phyloP scores from a whole-genome alignment of 495 filamentous ascomycete genomes.

The Penicillium crystallinum region DNA sequence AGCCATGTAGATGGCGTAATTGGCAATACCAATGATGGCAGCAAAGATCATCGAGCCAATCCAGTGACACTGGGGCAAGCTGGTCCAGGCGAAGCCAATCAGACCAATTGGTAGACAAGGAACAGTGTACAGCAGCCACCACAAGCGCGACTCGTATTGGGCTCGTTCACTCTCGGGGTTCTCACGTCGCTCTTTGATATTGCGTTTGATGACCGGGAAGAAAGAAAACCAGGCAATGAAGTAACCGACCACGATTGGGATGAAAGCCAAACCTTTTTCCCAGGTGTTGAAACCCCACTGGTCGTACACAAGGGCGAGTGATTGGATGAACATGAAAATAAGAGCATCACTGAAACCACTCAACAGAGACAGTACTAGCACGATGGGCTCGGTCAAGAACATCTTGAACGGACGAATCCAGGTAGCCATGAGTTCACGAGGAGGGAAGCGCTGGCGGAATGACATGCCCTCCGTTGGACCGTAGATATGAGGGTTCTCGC shows the following conservation, averaged over 20 bases:
- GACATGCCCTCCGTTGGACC: constrained; percentile 59
- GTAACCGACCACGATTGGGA: constrained; percentile 57
- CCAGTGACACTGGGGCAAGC: constrained; percentile 56
- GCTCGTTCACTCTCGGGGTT: constrained; percentile 49
- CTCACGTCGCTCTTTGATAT: constrained; percentile 41
- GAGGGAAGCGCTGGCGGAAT: constrained; percentile 54
- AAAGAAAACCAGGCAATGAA: constrained; percentile 52
- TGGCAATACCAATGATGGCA: constrained; percentile 62
- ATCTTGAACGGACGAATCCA: constrained; percentile 59
- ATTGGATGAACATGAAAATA: constrained; percentile 65
- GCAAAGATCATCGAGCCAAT: constrained; percentile 60
- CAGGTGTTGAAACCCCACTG: constrained; percentile 54
- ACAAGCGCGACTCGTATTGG: constrained; percentile 59
- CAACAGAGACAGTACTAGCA: constrained; percentile 52
- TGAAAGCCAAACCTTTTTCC: constrained; percentile 50
- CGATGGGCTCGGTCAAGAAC: constrained; percentile 58
- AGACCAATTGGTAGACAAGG: constrained; percentile 56
- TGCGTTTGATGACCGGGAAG: constrained; percentile 49
- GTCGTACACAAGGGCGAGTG: constrained; percentile 52
- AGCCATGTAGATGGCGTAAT: constrained; percentile 68
- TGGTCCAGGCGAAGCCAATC: constrained; percentile 61
- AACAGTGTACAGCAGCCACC: constrained; percentile 53
- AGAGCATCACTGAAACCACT: constrained; percentile 59
- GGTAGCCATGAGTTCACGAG: constrained; percentile 49
- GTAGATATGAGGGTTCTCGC: constrained; percentile 52